These are phyloP conservation scores for Daldinia decipiens DNA, from an alignment of 495 filamentous ascomycete genomes.

Conservation along the genomic window DNA sequence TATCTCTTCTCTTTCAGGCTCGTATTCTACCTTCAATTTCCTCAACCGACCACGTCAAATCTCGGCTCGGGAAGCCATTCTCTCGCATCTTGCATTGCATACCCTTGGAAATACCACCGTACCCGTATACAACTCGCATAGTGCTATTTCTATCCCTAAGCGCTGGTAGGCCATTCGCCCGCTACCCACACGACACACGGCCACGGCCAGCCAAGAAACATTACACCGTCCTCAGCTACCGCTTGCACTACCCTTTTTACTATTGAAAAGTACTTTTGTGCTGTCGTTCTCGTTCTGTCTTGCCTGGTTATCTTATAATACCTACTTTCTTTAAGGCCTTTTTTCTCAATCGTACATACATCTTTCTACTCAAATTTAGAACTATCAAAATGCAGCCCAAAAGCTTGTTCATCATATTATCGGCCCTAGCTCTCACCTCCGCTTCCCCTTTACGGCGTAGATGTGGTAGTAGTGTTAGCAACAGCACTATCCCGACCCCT, in stretches of 20 bases:
- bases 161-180: slow-evolving; percentile 43
- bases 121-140: slow-evolving; percentile 26
- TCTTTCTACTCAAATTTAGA: slow-evolving; percentile 13
- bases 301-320: slow-evolving; percentile 34
- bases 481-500: slow-evolving; percentile 18
- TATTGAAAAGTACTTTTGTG: slow-evolving; percentile 25
- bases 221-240: slow-evolving; percentile 42
- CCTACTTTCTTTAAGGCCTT: slow-evolving; percentile 31
- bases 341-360: slow-evolving; percentile 12
- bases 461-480: slow-evolving; percentile 32
- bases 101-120: slow-evolving; percentile 32
- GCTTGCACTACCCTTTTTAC: slow-evolving; percentile 36
- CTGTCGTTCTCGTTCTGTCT: slow-evolving; percentile 15
- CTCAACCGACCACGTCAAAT: slow-evolving; percentile 35
- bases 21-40: slow-evolving; percentile 20
- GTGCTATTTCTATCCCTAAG: slow-evolving; percentile 45
- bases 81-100: slow-evolving; percentile 43
- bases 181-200: slow-evolving; percentile 38
- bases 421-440: slow-evolving; percentile 50
- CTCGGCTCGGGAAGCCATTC: slow-evolving; percentile 48
- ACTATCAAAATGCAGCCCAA: slow-evolving; percentile 43
- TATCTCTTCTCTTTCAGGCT: not conserved
- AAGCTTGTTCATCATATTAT: slow-evolving; percentile 39
- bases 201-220: slow-evolving; percentile 44
- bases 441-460: slow-evolving; percentile 43